These are phyloP conservation scores for Gossypium herbaceum DNA, from an alignment of 345 rosid genomes.

Conservation along the genomic window DNA sequence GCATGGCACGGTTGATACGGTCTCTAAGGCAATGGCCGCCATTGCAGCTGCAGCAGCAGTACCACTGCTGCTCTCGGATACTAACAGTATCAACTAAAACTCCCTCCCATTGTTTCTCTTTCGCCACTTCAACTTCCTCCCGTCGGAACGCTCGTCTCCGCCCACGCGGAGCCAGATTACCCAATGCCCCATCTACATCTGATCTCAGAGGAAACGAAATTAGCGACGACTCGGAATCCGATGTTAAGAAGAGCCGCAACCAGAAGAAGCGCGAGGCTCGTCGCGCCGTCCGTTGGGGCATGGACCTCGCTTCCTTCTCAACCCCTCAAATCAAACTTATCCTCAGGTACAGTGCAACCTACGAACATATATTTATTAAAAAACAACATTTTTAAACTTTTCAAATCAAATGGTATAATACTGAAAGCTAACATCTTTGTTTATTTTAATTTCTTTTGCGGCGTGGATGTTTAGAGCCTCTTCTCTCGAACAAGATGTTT, in stretches of 20 bases:
- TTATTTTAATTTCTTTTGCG: background rate
- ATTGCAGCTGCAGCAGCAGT: constrained; percentile 18
- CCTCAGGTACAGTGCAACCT: constrained; percentile 35
- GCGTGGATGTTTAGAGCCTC: constrained; percentile 41
- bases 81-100: constrained; percentile 14
- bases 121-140: constrained; percentile 28
- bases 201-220: constrained; percentile 25
- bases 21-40: constrained; percentile 39
- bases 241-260: constrained; percentile 55
- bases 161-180: constrained; percentile 29
- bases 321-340: constrained; percentile 62
- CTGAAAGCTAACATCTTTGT: background rate
- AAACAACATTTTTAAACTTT: background rate
- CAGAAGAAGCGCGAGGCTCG: constrained; percentile 90
- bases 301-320: constrained; percentile 77
- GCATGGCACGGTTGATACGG: constrained; percentile 49
- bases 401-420: background rate
- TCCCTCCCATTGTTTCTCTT: constrained; percentile 14
- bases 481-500: constrained; percentile 60
- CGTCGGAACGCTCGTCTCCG: constrained; percentile 28
- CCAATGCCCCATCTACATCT: constrained; percentile 26
- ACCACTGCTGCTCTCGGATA: constrained; percentile 15
- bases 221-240: constrained; percentile 46
- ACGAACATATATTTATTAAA: background rate
- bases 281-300: constrained; percentile 78